These are phyloP conservation scores for Solanum peruvianum DNA, from an alignment of 257 asterid genomes.

Conservation along the genomic window DNA sequence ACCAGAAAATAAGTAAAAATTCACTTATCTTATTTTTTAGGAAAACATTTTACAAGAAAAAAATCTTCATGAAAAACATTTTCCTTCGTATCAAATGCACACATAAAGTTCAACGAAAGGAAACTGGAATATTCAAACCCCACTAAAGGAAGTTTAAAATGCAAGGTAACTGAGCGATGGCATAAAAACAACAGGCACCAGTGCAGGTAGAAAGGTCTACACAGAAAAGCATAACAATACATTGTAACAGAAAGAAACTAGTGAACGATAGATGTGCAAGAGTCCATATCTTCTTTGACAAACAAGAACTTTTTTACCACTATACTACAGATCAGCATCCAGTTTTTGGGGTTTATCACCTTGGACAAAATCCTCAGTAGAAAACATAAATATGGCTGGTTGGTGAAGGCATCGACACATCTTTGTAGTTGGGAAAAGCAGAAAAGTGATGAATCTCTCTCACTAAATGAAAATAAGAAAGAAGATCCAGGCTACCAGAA, in stretches of 20 bases:
- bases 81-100: neutral
- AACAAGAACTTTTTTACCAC: neutral
- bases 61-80: neutral
- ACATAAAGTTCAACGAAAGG: neutral
- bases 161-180: neutral
- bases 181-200: neutral
- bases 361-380: neutral
- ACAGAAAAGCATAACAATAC: neutral
- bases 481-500: neutral
- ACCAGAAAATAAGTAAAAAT: neutral
- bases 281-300: neutral
- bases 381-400: neutral
- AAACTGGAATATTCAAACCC: neutral
- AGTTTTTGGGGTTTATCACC: neutral
- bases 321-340: neutral
- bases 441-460: neutral
- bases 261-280: neutral
- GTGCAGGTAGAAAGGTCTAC: neutral
- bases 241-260: neutral
- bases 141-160: neutral
- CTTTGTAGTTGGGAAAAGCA: neutral
- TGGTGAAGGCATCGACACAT: neutral
- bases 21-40: neutral
- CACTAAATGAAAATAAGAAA: neutral
- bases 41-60: neutral